phyloP scores from a whole-genome alignment of 495 filamentous ascomycete genomes.

The Talaromyces trachyspermus region DNA sequence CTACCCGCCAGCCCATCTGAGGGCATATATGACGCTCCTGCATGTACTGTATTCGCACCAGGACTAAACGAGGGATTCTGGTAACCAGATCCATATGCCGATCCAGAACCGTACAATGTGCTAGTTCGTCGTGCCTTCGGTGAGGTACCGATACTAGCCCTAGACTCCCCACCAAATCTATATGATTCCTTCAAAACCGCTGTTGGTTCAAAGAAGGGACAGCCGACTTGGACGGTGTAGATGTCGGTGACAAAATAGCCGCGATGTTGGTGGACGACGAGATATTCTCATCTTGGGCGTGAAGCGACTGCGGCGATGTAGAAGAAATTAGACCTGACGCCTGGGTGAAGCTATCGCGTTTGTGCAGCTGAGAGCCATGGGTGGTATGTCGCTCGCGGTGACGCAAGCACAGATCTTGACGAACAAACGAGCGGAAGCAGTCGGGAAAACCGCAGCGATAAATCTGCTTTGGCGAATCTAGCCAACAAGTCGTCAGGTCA shows the following conservation, averaged over 20 bases:
- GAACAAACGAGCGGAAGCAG: slow-evolving; percentile 84
- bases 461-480: slow-evolving; percentile 86
- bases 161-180: slow-evolving; percentile 1
- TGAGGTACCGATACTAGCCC: no score
- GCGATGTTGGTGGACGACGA: slow-evolving; percentile 8
- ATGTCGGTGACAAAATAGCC: slow-evolving; percentile 10
- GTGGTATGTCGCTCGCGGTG: slow-evolving; percentile 96
- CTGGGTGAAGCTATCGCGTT: slow-evolving; percentile 59
- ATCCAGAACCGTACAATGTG: neutral
- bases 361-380: slow-evolving; percentile 86
- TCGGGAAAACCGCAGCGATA: slow-evolving; percentile 92
- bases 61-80: slow-evolving; percentile 13
- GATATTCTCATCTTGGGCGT: neutral
- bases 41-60: slow-evolving; percentile 11
- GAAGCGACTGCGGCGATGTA: neutral
- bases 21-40: slow-evolving; percentile 19
- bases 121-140: no score
- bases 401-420: slow-evolving; percentile 87
- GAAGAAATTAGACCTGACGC: slow-evolving; percentile 6
- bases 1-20: slow-evolving; percentile 21
- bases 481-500: neutral
- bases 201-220: neutral
- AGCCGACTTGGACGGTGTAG: slow-evolving; percentile 10
- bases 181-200: slow-evolving; percentile 8
- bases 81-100: neutral